A percentile compares a stretch with the other conserved stretches of the same genome.
phyloP scores from a whole-genome alignment of 1,139 yeast genomes.

The Candida sp. region DNA sequence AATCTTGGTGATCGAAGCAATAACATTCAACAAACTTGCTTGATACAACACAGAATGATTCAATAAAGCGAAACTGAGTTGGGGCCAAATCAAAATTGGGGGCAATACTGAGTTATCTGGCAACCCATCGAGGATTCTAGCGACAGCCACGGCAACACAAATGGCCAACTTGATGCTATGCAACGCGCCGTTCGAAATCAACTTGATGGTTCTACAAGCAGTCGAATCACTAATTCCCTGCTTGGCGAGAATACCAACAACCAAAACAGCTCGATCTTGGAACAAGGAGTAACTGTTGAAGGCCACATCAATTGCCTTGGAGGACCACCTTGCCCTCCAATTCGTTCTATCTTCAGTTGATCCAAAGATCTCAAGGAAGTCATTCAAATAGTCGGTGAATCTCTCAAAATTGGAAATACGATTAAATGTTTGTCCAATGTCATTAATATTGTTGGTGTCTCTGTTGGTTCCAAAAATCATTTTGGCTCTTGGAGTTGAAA shows the following conservation, averaged over 20 bases:
- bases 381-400: constrained; percentile 64
- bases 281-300: constrained; percentile 63
- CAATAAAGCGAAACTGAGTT: constrained; percentile 41
- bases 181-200: constrained; percentile 22
- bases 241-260: constrained; percentile 73
- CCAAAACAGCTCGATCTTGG: constrained; percentile 73
- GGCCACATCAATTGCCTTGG: constrained; percentile 69
- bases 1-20: constrained; percentile 30
- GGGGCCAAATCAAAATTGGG: constrained; percentile 69
- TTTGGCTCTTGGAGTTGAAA: constrained; percentile 75
- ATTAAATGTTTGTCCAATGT: constrained; percentile 48
- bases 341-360: constrained; percentile 56
- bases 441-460: constrained; percentile 40
- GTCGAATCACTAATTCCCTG: constrained; percentile 66
- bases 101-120: constrained; percentile 57
- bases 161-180: constrained; percentile 39
- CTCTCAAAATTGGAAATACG: constrained; percentile 60
- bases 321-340: constrained; percentile 76
- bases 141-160: constrained; percentile 49
- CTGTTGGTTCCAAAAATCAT: constrained; percentile 82
- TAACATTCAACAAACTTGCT: constrained; percentile 52
- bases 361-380: constrained; percentile 52
- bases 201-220: constrained; percentile 49
- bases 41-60: constrained; percentile 50
- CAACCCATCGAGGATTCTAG: constrained; percentile 68